Base-by-base conservation (phyloP, 2,329 filamentous ascomycete genomes). In the Ophiostoma populinum region DNA sequence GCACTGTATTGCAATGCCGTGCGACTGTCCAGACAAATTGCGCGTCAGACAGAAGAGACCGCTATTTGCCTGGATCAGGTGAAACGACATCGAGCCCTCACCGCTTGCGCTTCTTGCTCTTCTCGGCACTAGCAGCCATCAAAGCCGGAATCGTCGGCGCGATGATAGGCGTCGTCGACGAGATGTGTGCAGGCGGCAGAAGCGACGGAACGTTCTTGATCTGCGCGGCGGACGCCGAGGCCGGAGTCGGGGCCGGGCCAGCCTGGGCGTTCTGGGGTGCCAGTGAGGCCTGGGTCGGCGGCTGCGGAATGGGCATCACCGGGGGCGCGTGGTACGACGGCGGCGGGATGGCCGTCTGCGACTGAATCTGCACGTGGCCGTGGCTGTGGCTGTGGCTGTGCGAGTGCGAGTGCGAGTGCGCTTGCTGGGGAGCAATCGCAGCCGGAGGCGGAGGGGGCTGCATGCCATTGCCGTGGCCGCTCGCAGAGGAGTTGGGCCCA, bases 31-130 rank as follows among this genome's bases (percentile, higher is more conserved):
- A n/a, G n/a, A n/a, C n/a, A n/a, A n/a, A n/a, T n/a, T n/a, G n/a
- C n/a, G n/a, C n/a, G n/a, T n/a, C n/a, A n/a, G 17, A 15, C 18
- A 20, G n/a, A 11, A 18, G 16, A 29, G 16, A 29, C 6, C 15
- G 16, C 16, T 6, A 5, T 16, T 5, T 9, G n/a, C 13, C 6
- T 31, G 12, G n/a, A 35, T 6, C 7, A 26, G 16, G 24, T 11
- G 11, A 20, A 5, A 32, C 28, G 8, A 11, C 24, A 11, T 7
- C 24, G 17, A 28, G 9, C 10, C 9, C 25, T 40, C 26, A 73
- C 56, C 69, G 59, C 58, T 73, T 74, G 40, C 69, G 64, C 57
- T 73, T 74, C 58, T 72, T 74, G 46, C 57, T 62, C 51, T 73
- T 73, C 47, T 72, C 68, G 9, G 46, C 41, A 16, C 42, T 37